Evolutionary conservation across 345 rosid species (phyloP), one percentile per base, ranked within the genome.

Genomic region (Odontarrhena argentea): DNA sequence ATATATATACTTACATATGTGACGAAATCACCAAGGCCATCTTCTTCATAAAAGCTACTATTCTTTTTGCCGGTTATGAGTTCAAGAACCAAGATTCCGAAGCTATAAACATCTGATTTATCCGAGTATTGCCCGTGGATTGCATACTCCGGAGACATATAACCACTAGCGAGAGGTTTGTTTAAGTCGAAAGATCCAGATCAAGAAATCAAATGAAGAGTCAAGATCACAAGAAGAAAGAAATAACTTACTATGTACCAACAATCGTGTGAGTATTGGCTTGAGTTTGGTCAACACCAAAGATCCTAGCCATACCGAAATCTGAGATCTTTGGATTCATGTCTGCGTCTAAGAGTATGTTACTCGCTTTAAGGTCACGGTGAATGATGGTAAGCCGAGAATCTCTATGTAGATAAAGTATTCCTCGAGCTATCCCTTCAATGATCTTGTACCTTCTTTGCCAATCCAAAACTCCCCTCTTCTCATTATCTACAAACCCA

Each of bases 381-480:
- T 84, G 88, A 44, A 86, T 80, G 57, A 84, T 84, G 24, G 63
- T 71, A 6, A 77, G 77, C 15, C 77, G 51, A 30, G 88, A 86
- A 63, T 79, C 85, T 44, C 81, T 69, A 6, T 86, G 88, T 49
- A 84, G 78, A 51, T 86, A 84, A 24, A 84, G 81, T 62, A 84
- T 45, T 44, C 87, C 85, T 40, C 79, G 60, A 45, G 88, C 87
- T 56, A 86, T 86, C 48, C 82, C 82, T 13, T 41, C 65, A 9
- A 86, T 76, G 69, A 86, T 82, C 42, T 79, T 84, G 74, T 72
- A 76, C 11, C 82, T 70, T 25, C n/a, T 70, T 8, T 70, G 36
- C 88, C 87, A 86, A 65, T 79, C 78, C n/a, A 86, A 61, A 24
- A 56, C 36, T 8, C 71, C 42, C 24, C 51, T 58, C 59, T 71